Conservation (phyloP, 495 filamentous ascomycete genomes). For the Chaetomium tenue region DNA sequence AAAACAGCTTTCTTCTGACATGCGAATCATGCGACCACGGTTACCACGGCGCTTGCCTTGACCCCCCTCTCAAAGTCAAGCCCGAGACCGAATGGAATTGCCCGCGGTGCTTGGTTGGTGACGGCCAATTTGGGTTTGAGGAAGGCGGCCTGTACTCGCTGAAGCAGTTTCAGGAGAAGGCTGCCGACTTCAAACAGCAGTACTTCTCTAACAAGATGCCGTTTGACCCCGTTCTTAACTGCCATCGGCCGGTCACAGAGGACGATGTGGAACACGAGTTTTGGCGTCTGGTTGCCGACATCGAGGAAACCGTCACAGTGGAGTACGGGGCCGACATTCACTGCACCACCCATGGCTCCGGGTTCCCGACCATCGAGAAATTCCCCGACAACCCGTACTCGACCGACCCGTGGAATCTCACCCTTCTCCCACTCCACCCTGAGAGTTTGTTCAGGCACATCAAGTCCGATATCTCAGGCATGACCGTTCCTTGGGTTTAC, state of each 20-base stretch:
- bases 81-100: constrained; percentile 96
- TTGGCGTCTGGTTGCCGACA: constrained; percentile 87
- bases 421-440: constrained; percentile 83
- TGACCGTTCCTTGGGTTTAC: constrained; percentile 99
- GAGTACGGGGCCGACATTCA: constrained; percentile 99
- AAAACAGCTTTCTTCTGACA: constrained; percentile 59
- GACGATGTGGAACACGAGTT: constrained; percentile 97
- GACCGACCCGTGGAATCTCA: constrained; percentile 93
- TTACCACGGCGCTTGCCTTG: constrained; percentile 86
- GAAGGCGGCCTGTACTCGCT: constrained; percentile 96
- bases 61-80: constrained; percentile 73
- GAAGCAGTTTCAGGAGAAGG: constrained; percentile 94
- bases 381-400: constrained; percentile 84
- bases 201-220: constrained; percentile 93
- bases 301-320: constrained; percentile 94
- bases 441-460: constrained; percentile 96
- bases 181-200: constrained; percentile 85
- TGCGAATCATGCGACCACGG: constrained; percentile 92
- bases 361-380: constrained; percentile 93
- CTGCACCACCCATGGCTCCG: constrained; percentile 95
- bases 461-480: constrained; percentile 98
- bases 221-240: constrained; percentile 79
- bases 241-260: constrained; percentile 76
- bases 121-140: constrained; percentile 95
- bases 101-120: constrained; percentile 90